Evolutionary conservation across 257 asterid species (phyloP).

Genomic region (Nicotiana paniculata): DNA sequence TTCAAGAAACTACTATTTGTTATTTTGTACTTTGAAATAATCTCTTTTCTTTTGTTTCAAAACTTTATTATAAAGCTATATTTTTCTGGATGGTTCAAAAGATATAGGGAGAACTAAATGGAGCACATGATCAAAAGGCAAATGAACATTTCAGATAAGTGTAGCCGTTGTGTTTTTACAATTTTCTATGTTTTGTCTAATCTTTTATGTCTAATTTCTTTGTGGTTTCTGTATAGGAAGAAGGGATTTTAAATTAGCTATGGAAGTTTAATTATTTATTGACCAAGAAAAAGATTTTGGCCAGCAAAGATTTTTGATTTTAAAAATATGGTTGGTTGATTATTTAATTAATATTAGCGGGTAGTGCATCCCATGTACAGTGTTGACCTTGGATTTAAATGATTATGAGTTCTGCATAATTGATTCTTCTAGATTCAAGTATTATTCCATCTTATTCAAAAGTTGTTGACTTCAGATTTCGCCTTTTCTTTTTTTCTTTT

Average conservation of each 20-base stretch:
- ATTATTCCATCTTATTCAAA: not conserved
- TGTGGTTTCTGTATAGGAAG: not conserved
- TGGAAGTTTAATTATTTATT: not conserved
- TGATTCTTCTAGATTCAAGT: not conserved
- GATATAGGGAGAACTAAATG: slow-evolving; percentile 5
- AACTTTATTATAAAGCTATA: not conserved
- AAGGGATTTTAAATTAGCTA: not conserved
- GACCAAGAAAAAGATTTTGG: not conserved
- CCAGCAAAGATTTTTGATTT: not conserved
- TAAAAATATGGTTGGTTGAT: not conserved
- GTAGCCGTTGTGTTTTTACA: not conserved
- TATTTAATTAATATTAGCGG: not conserved
- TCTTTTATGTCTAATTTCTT: not conserved
- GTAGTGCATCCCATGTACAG: slow-evolving; percentile 9
- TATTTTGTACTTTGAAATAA: not conserved
- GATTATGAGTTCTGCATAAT: not conserved
- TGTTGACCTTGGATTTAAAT: not conserved
- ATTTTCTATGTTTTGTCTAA: not conserved
- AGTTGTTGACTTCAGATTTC: not conserved
- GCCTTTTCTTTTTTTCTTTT: not conserved
- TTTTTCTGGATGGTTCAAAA: slow-evolving; percentile 1
- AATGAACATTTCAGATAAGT: not conserved
- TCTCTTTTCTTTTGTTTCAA: not conserved
- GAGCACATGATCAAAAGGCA: not conserved
- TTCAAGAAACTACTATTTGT: not conserved